Conservation (phyloP, 306 rosid genomes). For the Begonia loranthoides region DNA sequence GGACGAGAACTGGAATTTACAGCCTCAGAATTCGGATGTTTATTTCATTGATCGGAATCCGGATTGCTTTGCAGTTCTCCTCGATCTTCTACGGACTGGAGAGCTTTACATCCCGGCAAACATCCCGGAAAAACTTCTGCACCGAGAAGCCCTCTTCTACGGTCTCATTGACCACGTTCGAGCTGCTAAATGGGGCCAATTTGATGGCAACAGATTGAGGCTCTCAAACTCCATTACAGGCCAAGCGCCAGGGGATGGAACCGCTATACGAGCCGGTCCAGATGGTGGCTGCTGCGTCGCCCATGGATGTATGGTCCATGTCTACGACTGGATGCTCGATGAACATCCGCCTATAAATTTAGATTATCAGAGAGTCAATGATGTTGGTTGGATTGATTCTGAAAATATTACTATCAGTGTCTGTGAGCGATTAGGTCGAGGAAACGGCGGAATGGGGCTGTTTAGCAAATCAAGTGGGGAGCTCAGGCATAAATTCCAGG, state of each 20-base stretch:
- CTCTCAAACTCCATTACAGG: slow-evolving; percentile 42
- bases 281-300: slow-evolving; percentile 92
- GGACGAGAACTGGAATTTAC: slow-evolving; percentile 63
- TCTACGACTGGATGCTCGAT: slow-evolving; percentile 87
- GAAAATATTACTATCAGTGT: slow-evolving; percentile 54
- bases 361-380: slow-evolving; percentile 73
- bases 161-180: slow-evolving; percentile 77
- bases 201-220: slow-evolving; percentile 62
- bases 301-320: slow-evolving; percentile 83
- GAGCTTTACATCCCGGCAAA: slow-evolving; percentile 42
- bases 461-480: slow-evolving; percentile 58
- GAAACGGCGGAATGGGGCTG: slow-evolving; percentile 83
- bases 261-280: slow-evolving; percentile 84
- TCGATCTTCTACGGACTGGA: slow-evolving; percentile 71
- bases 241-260: slow-evolving; percentile 90
- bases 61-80: slow-evolving; percentile 67
- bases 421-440: slow-evolving; percentile 58
- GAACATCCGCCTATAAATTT: slow-evolving; percentile 65
- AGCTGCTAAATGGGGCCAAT: slow-evolving; percentile 66
- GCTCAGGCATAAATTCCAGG: slow-evolving; percentile 66
- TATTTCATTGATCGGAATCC: slow-evolving; percentile 86
- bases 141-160: slow-evolving; percentile 67
- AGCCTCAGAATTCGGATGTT: slow-evolving; percentile 16
- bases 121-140: slow-evolving; percentile 58
- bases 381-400: slow-evolving; percentile 75